Percentiles rank a stretch among this genome's conserved stretches.
Evolutionary conservation across 2,329 filamentous ascomycete species (phyloP).

Genomic region (Metarhizium sp.): DNA sequence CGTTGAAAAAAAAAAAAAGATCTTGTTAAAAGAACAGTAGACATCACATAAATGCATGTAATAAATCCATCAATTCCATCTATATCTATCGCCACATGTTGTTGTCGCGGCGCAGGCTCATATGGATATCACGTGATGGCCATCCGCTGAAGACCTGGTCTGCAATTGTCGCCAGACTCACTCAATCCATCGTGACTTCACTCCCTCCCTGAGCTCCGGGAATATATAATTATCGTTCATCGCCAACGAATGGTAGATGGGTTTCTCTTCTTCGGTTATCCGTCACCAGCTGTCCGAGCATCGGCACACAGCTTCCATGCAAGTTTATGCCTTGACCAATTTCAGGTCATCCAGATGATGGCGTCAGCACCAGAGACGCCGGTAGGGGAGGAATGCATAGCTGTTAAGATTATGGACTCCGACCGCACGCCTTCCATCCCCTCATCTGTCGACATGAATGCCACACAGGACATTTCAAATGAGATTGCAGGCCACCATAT

Average conservation of each 20-base stretch:
- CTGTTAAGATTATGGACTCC: background rate
- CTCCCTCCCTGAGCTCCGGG: too few species aligned
- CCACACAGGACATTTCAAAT: background rate
- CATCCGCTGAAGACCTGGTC: background rate
- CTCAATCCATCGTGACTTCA: too few species aligned
- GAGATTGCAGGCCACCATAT: background rate
- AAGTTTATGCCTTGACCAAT: too few species aligned
- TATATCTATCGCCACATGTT: background rate
- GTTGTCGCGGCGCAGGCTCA: background rate
- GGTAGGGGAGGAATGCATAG: background rate
- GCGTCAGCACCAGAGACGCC: background rate
- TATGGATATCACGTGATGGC: background rate
- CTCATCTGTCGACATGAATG: background rate
- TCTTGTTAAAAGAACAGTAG: background rate
- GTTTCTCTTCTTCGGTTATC: background rate
- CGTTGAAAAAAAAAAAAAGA: constrained; percentile 22
- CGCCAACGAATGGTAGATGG: background rate
- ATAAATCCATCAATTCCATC: background rate
- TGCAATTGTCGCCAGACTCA: too few species aligned
- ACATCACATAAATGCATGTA: background rate
- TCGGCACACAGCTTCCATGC: background rate
- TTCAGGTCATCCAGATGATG: background rate
- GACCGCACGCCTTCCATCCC: background rate
- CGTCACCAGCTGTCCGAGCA: background rate
- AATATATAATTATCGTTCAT: too few species aligned